Evolutionary conservation across 179 eudicot genomes (phyloP), one percentile per base, ranked within the genome.

Genomic region (Silene coronaria): DNA sequence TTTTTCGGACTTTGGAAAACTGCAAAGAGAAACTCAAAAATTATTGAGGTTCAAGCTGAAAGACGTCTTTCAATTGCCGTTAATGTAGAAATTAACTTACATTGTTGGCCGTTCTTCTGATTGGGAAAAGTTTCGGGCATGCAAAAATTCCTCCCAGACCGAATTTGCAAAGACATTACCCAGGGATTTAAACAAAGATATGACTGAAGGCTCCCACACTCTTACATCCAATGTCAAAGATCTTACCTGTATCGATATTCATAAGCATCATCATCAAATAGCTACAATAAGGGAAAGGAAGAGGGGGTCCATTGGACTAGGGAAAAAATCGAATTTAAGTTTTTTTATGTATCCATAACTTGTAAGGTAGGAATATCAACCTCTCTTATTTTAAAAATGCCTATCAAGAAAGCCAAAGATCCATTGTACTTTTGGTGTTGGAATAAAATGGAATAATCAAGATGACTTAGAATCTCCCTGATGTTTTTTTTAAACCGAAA

Each of bases 161-260:
- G 97, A 90, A 79, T 92, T 92, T 26, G 87, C 90, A 82, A 82
- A 91, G 75, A 82, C 85, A 82, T 92, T 92, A 65, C 97, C 97
- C 71, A 92, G 70, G 51, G 94, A 85, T 81, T 89, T 96, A 82
- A 91, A 92, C 84, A 91, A 74, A 46, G 82, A 73, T 79, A 92
- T 89, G 60, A 92, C 89, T 63, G 97, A 89, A 75, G 96, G 96
- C 80, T 92, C 97, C 97, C 97, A 92, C 64, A 88, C 97, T 83
- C 87, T 89, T 16, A 92, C 97, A 81, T 92, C 97, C 82, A 92
- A 85, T 48, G 91, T 82, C 67, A 92, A 82, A 26, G 97, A 92
- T 78, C 97, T 87, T 48, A 92, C 96, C 97, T 92, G 87, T 80
- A 82, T 67, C 42, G 34, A 21, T 67, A 58, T 61, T 23, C 62